Percentiles rank a stretch among this genome's conserved stretches.
These are phyloP conservation scores for Sutorius eximius DNA, from an alignment of 1,284 basidiomycete genomes.

Conservation along the genomic window DNA sequence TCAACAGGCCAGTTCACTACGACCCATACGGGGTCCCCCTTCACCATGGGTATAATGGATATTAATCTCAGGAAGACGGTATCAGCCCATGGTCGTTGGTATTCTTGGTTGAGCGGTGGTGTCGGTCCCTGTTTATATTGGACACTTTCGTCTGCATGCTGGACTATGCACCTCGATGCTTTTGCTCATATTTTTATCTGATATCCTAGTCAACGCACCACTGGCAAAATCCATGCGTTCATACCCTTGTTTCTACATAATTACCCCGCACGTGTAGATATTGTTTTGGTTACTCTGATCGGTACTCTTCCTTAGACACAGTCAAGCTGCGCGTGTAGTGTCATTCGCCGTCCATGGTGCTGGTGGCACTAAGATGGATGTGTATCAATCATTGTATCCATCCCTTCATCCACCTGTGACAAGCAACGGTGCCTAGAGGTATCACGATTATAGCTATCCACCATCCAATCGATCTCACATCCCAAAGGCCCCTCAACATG, in stretches of 20 bases:
- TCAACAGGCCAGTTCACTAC: conserved; percentile 42
- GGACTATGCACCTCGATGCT: conserved; percentile 28
- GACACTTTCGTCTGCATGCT: conserved; percentile 30
- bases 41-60: conserved; percentile 53
- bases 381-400: conserved; percentile 26
- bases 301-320: conserved; percentile 5
- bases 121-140: background rate
- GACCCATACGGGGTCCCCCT: conserved; percentile 56
- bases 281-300: conserved; percentile 10
- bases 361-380: conserved; percentile 6
- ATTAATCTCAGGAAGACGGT: conserved; percentile 5
- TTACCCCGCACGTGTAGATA: conserved; percentile 5
- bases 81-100: background rate
- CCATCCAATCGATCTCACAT: conserved; percentile 30
- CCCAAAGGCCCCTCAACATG: background rate
- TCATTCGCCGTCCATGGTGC: conserved; percentile 2
- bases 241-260: conserved; percentile 25
- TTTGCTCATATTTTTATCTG: conserved; percentile 4
- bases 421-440: conserved; percentile 25
- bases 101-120: background rate
- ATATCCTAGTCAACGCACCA: conserved; percentile 4
- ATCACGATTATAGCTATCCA: conserved; percentile 39
- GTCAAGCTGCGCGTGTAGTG: conserved; percentile 4
- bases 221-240: conserved; percentile 11
- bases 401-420: conserved; percentile 20